phyloP scores from a whole-genome alignment of 805 yeast genomes.

The Komagataella pseudopastoris region DNA sequence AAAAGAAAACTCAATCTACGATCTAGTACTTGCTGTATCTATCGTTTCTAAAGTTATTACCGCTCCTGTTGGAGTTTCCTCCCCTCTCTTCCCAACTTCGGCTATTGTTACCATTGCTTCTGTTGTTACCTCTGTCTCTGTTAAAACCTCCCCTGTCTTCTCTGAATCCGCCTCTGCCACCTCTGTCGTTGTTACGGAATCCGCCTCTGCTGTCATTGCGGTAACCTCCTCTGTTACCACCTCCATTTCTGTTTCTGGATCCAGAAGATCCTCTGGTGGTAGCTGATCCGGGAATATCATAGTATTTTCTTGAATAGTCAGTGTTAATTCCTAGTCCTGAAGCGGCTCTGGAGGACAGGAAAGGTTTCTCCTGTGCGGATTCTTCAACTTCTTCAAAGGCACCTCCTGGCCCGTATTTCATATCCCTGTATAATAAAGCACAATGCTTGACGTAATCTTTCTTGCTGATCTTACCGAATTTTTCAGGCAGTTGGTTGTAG shows the following conservation, averaged over 20 bases:
- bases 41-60: constrained; percentile 1
- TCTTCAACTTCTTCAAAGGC: constrained; percentile 4
- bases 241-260: background rate
- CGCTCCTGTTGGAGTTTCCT: background rate
- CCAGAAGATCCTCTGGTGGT: background rate
- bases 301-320: constrained; percentile 12
- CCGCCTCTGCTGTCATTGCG: background rate
- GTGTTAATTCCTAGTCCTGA: constrained; percentile 15
- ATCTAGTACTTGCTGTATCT: background rate
- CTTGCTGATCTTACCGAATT: constrained; percentile 3
- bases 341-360: constrained; percentile 9
- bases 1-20: background rate
- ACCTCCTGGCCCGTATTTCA: constrained; percentile 1
- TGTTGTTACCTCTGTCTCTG: background rate
- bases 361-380: constrained; percentile 7
- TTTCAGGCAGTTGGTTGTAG: constrained; percentile 5
- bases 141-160: background rate
- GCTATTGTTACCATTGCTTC: background rate
- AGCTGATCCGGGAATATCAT: constrained; percentile 18
- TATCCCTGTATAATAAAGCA: constrained; percentile 4
- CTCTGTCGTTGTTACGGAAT: background rate
- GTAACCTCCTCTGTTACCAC: background rate
- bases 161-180: background rate
- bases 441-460: constrained; percentile 4
- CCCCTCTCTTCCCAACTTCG: background rate